These are phyloP conservation scores for Smallanthus sonchifolius DNA, from an alignment of 129 eudicot species.

Conservation along the genomic window DNA sequence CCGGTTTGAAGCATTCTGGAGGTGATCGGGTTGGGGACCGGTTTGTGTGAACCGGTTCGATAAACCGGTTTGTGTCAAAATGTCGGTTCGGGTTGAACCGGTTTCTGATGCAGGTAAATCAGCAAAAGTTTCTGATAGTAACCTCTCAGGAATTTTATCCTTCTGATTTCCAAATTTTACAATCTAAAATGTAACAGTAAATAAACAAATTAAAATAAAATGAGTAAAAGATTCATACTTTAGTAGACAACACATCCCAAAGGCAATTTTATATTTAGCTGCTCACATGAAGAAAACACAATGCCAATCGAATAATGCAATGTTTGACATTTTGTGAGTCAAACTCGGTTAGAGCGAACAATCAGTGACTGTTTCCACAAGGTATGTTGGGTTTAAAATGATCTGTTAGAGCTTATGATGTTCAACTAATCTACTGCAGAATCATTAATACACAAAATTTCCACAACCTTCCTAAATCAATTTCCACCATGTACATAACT, in stretches of 20 bases:
- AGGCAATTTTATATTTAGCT: neutral
- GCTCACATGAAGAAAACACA: neutral
- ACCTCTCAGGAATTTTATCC: constrained; percentile 29
- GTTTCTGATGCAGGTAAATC: constrained; percentile 63
- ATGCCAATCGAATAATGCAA: neutral
- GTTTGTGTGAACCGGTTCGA: too few species aligned
- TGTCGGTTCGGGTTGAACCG: too few species aligned
- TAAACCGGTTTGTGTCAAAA: too few species aligned
- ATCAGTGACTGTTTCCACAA: too few species aligned
- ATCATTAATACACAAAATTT: too few species aligned
- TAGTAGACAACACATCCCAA: neutral
- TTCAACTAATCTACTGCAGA: too few species aligned
- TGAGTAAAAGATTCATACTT: neutral
- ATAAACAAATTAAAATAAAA: neutral
- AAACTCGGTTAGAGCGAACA: neutral
- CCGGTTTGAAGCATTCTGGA: too few species aligned
- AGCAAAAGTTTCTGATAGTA: constrained; percentile 61
- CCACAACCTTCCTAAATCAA: too few species aligned
- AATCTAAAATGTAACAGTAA: constrained; percentile 11
- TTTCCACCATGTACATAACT: too few species aligned
- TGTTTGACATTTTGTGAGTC: neutral
- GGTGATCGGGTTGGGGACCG: too few species aligned
- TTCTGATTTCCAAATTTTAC: constrained; percentile 8
- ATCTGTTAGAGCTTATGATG: too few species aligned
- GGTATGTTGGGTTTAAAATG: too few species aligned